Evolutionary conservation across 2,329 filamentous ascomycete genomes (phyloP), one percentile per base, ranked within the genome.

Genomic region (Pseudogymnoascus verrucosus): DNA sequence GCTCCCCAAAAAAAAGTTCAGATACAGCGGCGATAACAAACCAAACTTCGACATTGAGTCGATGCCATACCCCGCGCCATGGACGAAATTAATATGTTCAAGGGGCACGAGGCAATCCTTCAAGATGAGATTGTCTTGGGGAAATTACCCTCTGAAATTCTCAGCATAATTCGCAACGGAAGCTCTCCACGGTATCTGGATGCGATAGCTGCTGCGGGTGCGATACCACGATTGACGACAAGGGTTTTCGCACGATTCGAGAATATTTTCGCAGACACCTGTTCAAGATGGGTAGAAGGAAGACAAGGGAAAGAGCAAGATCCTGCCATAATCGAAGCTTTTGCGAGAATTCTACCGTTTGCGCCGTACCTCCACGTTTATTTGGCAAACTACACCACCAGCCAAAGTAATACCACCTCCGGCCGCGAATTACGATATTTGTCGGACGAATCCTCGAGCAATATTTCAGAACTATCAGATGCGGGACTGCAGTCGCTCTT

Each of bases 321-420:
- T 40, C 65, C 65, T 64, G 75, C 70, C 63, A 76, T 88, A 62
- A 82, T 93, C 67, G 82, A 87, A 63, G 88, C 90, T 34, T 89
- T 96, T 77, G 89, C 90, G 65, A 84, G 89, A 71, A 82, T 96
- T 67, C 75, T 97, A 69, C 90, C 91, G 16, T 88, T 95, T 79
- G 89, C 90, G 68, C 89, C 91, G 61, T 86, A 93, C 72, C 80
- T 98, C 47, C 86, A 88, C 62, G 83, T 86, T 65, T 90, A 92
- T 74, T 82, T 91, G 66, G 83, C 87, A 75, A 79, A 79, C 71
- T 73, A 74, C 65, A 68, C 77, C 14, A 62, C 44, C 37, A 70
- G 67, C 67, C 68, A 69, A 75, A 65, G 72, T 74, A 63, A 65
- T 28, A 26, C 64, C 68, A 31, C 68, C 66, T 72, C 36, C 12